Evolutionary conservation across 768 basidiomycete species (phyloP).

Genomic region (Mrakia hoshinonis): DNA sequence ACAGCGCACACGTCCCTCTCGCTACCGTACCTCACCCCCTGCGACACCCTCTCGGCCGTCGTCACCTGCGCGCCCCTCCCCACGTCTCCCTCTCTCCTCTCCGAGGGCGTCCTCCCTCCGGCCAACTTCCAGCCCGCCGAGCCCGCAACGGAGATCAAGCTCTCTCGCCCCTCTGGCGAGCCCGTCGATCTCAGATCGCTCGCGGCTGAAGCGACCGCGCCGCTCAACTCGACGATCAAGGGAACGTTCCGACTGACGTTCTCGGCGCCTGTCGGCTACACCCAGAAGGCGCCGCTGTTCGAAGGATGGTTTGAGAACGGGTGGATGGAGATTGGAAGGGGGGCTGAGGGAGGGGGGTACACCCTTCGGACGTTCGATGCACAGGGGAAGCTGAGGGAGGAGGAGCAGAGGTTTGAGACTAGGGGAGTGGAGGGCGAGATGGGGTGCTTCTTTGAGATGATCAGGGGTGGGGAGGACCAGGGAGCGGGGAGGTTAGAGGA

Average conservation of each 20-base stretch:
- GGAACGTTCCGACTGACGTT: conserved; percentile 14
- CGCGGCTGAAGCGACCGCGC: too few species aligned
- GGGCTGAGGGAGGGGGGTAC: not conserved
- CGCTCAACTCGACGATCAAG: not conserved
- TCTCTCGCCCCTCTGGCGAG: too few species aligned
- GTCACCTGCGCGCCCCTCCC: not conserved
- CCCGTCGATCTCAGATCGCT: too few species aligned
- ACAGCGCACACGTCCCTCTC: conserved; percentile 61
- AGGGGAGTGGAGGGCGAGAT: conserved; percentile 15
- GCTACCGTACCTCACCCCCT: conserved; percentile 62
- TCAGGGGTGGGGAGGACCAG: not conserved
- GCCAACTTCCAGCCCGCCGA: too few species aligned
- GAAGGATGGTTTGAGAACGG: conserved; percentile 10
- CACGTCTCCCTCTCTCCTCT: too few species aligned
- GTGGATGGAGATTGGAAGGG: not conserved
- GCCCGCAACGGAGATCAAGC: too few species aligned
- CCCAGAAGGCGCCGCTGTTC: not conserved
- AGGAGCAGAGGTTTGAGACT: not conserved
- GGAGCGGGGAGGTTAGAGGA: conserved; percentile 9
- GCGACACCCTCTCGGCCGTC: conserved; percentile 56
- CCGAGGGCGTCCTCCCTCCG: too few species aligned
- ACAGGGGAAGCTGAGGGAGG: not conserved
- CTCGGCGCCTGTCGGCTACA: not conserved
- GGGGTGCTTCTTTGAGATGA: conserved; percentile 5
- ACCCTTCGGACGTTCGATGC: not conserved